These are phyloP conservation scores for Blastomyces silverae DNA, from an alignment of 2,329 filamentous ascomycete genomes.

Conservation along the genomic window DNA sequence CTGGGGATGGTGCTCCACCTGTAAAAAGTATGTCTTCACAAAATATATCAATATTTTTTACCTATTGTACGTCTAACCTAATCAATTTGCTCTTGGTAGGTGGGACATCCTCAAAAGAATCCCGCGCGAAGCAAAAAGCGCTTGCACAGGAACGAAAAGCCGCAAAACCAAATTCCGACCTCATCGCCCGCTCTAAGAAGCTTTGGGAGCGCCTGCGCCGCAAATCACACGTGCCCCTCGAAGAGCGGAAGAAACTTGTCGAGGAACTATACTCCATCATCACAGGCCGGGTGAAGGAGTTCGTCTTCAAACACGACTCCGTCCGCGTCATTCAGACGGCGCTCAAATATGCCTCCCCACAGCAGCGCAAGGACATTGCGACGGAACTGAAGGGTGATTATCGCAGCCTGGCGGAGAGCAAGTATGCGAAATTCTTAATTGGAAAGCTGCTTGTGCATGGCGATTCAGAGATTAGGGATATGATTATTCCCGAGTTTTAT, in stretches of 20 bases:
- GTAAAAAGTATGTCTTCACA: constrained; percentile 20
- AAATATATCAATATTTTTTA: too few relatives aligned
- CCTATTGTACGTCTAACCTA: background rate
- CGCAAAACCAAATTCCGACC: constrained; percentile 86
- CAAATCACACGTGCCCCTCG: constrained; percentile 86
- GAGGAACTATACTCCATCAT: constrained; percentile 87
- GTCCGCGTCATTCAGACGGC: constrained; percentile 96
- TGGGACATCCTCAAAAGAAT: constrained; percentile 62
- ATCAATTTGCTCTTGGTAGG: constrained; percentile 38
- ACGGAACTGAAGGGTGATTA: constrained; percentile 80
- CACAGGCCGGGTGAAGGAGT: constrained; percentile 84
- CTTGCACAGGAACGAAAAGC: constrained; percentile 82
- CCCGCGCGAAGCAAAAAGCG: constrained; percentile 87
- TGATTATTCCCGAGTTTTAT: constrained; percentile 92
- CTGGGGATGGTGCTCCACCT: constrained; percentile 16
- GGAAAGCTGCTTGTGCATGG: constrained; percentile 93
- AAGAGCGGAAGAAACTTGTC: constrained; percentile 80
- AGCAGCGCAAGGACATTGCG: constrained; percentile 80
- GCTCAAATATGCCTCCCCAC: constrained; percentile 84
- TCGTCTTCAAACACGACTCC: constrained; percentile 96
- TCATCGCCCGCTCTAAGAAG: constrained; percentile 84
- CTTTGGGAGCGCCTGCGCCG: constrained; percentile 89
- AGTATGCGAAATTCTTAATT: constrained; percentile 95
- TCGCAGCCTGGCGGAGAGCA: constrained; percentile 78
- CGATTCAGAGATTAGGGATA: constrained; percentile 67